Evolutionary conservation across 176 grass and related monocot genomes (phyloP), one percentile per base, ranked within the genome.

Genomic region (Phragmites australis): DNA sequence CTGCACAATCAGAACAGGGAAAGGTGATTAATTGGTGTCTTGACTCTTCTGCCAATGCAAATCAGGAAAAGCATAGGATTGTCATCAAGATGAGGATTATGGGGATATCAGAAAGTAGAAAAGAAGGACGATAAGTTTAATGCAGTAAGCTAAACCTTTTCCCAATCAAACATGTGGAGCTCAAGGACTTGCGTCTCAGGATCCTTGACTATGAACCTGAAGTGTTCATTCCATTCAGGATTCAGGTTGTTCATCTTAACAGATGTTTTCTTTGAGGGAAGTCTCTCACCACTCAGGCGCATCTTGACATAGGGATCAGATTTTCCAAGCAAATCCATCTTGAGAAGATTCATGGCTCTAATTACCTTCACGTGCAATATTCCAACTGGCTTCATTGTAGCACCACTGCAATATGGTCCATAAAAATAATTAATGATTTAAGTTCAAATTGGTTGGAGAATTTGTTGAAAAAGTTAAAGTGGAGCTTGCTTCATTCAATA

Each of bases 301-400:
- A 98, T 82, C 80, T 98, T 94, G 53, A 98, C 95, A 86, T 94
- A 98, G n/a, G 95, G 92, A 78, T 98, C 95, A 56, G 95, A 98
- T 83, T 94, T 98, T 12, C 95, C 95, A 70, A 98, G 86, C 68
- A 98, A 82, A 62, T 98, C 95, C 95, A 98, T 98, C 80, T 98
- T 98, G 46, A 85, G 87, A 77, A 98, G 92, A 91, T 98, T 89
- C 77, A 89, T 66, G 11, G 92, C 95, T 51, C 86, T 88, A 46
- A 98, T 78, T 62, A 98, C 83, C 65, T 93, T 98, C 31, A 94
- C 95, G 26, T 92, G 82, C 68, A 98, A 87, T 87, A 98, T 84
- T 41, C 95, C 95, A 32, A 98, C 88, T 34, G 95, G 90, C 57
- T 88, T 98, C 23, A 94, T 94, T 76, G 90, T 86, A 77, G 92